Conservation (phyloP, 352 stramenopile genomes). For the Globisporangium parvum region DNA sequence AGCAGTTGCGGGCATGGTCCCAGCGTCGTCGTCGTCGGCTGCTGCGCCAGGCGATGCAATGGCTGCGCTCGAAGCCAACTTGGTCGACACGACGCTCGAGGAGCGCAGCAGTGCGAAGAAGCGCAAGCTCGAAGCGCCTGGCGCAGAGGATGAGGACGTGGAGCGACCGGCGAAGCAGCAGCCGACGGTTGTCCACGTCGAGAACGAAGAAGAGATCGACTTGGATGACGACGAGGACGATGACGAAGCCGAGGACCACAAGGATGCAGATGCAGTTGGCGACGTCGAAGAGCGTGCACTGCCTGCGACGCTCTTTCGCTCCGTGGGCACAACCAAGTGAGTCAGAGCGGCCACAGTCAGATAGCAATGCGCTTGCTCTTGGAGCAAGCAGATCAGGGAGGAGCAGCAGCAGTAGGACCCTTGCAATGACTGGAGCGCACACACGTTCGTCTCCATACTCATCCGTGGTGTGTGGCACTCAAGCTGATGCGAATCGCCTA, state of each 20-base stretch:
- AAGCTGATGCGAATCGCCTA: neutral
- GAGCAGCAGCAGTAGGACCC: no score
- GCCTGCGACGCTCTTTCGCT: slow-evolving; percentile 43
- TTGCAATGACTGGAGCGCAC: no score
- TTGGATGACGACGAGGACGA: slow-evolving; percentile 83
- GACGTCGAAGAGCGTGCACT: slow-evolving; percentile 55
- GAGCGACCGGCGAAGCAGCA: slow-evolving; percentile 84
- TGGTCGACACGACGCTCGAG: slow-evolving; percentile 50
- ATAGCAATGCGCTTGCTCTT: neutral
- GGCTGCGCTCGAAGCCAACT: slow-evolving; percentile 74
- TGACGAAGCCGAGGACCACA: slow-evolving; percentile 19
- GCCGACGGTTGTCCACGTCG: slow-evolving; percentile 61
- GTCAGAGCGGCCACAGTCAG: neutral
- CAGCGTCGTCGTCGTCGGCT: slow-evolving; percentile 32
- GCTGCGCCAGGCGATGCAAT: slow-evolving; percentile 79
- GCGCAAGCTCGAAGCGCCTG: slow-evolving; percentile 42
- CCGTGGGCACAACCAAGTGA: slow-evolving; percentile 3
- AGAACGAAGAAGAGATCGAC: slow-evolving; percentile 92
- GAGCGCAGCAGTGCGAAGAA: slow-evolving; percentile 31
- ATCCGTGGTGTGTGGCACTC: no score
- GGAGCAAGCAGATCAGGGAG: neutral
- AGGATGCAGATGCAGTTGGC: neutral
- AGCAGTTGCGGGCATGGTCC: slow-evolving; percentile 43
- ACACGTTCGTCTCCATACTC: no score
- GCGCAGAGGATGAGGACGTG: slow-evolving; percentile 39